phyloP scores from a whole-genome alignment of 495 filamentous ascomycete genomes.

The Penicillium lagena region DNA sequence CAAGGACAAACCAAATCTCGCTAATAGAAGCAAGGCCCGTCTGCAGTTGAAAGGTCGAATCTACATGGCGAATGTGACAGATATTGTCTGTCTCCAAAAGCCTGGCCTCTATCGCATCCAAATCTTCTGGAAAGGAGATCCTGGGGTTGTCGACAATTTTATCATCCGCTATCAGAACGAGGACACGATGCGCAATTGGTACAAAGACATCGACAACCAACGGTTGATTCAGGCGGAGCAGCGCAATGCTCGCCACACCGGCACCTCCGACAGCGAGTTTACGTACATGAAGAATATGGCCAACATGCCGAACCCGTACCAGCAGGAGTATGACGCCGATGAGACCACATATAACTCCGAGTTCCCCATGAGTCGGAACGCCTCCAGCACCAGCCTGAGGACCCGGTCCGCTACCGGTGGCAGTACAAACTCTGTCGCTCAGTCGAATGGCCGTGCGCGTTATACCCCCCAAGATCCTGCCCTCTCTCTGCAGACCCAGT shows the following conservation, averaged over 20 bases:
- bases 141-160: conserved; percentile 93
- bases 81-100: conserved; percentile 75
- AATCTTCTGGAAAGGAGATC: conserved; percentile 98
- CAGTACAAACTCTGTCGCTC: conserved; percentile 44
- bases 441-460: conserved; percentile 50
- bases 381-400: conserved; percentile 72
- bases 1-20: conserved; percentile 61
- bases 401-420: conserved; percentile 74
- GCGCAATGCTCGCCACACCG: conserved; percentile 43
- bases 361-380: conserved; percentile 65
- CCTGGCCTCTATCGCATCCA: conserved; percentile 92
- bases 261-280: conserved; percentile 69
- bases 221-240: conserved; percentile 36
- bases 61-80: conserved; percentile 98
- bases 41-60: conserved; percentile 94
- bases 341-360: conserved; percentile 43
- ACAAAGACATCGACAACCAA: conserved; percentile 48
- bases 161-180: conserved; percentile 88
- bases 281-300: conserved; percentile 65
- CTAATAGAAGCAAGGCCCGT: conserved; percentile 69
- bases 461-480: conserved; percentile 60
- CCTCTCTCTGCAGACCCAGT: conserved; percentile 70
- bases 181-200: conserved; percentile 88
- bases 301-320: conserved; percentile 71
- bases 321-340: conserved; percentile 71